A percentile compares a stretch with the other conserved stretches of the same genome.
Conservation (phyloP, 352 stramenopile genomes). For the Phytopythium boreale region DNA sequence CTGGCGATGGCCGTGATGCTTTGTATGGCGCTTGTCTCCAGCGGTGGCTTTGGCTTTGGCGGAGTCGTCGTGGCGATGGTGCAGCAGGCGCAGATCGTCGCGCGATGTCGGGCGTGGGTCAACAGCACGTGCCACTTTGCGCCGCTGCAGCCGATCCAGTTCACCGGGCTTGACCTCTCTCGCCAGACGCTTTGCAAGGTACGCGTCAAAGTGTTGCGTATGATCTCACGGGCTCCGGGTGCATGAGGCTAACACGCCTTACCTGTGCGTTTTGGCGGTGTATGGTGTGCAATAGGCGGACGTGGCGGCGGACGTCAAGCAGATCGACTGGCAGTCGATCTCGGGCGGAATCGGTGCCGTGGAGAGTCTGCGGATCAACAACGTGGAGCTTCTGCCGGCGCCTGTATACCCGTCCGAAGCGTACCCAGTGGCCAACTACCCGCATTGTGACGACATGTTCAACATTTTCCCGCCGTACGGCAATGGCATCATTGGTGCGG, state of each 20-base stretch:
- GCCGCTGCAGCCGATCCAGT: slow-evolving; percentile 40
- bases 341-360: slow-evolving; percentile 51
- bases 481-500: slow-evolving; percentile 65
- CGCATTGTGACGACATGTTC: slow-evolving; percentile 85
- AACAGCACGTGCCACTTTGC: slow-evolving; percentile 53
- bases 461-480: slow-evolving; percentile 76
- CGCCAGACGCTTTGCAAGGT: slow-evolving; percentile 78
- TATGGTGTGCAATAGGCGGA: slow-evolving; percentile 41
- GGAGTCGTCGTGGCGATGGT: slow-evolving; percentile 38
- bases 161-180: slow-evolving; percentile 38
- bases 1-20: background rate
- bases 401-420: slow-evolving; percentile 59
- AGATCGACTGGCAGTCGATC: slow-evolving; percentile 75
- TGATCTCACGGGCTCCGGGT: background rate
- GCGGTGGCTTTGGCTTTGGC: background rate
- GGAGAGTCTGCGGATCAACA: slow-evolving; percentile 61
- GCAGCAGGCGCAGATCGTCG: slow-evolving; percentile 60
- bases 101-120: slow-evolving; percentile 49
- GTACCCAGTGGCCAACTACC: slow-evolving; percentile 69
- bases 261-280: background rate
- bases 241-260: background rate
- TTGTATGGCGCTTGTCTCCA: slow-evolving; percentile 10
- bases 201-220: background rate
- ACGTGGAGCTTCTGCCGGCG: slow-evolving; percentile 47
- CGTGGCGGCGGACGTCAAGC: slow-evolving; percentile 70